phyloP scores from a whole-genome alignment of 306 rosid genomes.

The Fragaria iinumae region DNA sequence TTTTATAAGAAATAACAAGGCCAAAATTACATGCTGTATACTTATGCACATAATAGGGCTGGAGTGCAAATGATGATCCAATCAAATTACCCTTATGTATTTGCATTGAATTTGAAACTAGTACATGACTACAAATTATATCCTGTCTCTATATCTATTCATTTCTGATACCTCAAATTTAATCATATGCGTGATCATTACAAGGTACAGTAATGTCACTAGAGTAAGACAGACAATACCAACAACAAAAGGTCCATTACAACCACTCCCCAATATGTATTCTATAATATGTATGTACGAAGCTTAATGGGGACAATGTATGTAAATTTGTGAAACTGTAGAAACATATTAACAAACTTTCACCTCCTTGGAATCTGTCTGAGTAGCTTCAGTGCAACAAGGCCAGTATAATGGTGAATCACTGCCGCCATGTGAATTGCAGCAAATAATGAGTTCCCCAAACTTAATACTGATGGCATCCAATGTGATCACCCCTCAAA shows the following conservation, averaged over 20 bases:
- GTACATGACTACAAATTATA: neutral
- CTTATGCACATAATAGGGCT: neutral
- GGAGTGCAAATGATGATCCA: neutral
- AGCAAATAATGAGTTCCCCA: neutral
- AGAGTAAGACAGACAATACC: neutral
- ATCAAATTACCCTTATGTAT: neutral
- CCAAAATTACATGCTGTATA: neutral
- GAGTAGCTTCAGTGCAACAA: neutral
- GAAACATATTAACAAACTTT: neutral
- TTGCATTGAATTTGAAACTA: neutral
- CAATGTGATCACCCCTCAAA: constrained; percentile 38
- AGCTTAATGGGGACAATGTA: neutral
- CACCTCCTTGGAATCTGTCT: neutral
- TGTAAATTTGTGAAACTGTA: neutral
- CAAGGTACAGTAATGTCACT: neutral
- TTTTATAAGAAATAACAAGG: neutral
- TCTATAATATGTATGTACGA: neutral
- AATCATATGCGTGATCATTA: neutral
- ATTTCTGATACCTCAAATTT: neutral
- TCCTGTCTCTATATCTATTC: neutral
- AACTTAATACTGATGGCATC: constrained; percentile 6
- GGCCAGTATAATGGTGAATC: neutral
- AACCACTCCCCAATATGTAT: neutral
- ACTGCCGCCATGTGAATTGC: neutral
- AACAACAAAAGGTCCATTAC: neutral